phyloP scores from a whole-genome alignment of 1,284 basidiomycete genomes.

The Pseudozyma tsukubaensis region DNA sequence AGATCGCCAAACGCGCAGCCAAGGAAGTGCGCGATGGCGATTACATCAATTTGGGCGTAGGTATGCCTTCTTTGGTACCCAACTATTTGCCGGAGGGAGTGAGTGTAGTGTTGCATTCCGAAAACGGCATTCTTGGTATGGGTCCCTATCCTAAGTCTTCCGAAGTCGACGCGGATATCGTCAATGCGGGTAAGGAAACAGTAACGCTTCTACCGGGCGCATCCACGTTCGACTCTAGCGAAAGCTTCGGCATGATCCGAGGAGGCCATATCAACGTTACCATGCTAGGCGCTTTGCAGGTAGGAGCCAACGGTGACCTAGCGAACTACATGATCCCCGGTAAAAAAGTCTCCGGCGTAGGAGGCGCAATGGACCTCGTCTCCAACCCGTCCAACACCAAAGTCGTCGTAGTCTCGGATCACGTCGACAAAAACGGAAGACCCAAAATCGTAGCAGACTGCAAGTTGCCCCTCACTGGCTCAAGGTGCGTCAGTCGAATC shows the following conservation, averaged over 20 bases:
- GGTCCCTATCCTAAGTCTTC: conserved; percentile 61
- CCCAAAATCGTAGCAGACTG: conserved; percentile 88
- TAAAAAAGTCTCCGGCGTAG: conserved; percentile 82
- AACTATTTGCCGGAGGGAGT: conserved; percentile 63
- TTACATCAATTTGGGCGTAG: conserved; percentile 66
- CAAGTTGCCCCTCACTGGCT: conserved; percentile 86
- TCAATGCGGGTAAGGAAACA: conserved; percentile 90
- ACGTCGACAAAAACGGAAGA: conserved; percentile 86
- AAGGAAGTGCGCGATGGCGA: conserved; percentile 63
- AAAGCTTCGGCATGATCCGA: conserved; percentile 95
- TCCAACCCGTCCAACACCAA: conserved; percentile 53
- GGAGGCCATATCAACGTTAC: conserved; percentile 93
- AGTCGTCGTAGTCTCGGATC: conserved; percentile 85
- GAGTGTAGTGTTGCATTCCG: conserved; percentile 60
- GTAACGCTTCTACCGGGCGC: conserved; percentile 82
- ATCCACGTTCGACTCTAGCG: conserved; percentile 88
- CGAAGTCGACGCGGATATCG: conserved; percentile 66
- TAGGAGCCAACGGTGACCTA: conserved; percentile 90
- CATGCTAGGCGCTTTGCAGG: conserved; percentile 92
- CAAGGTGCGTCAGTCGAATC: conserved; percentile 84
- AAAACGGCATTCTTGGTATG: conserved; percentile 67
- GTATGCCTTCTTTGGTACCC: conserved; percentile 65
- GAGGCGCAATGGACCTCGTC: conserved; percentile 87
- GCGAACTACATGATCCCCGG: conserved; percentile 99
- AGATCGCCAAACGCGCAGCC: conserved; percentile 60